These are phyloP conservation scores for Phytophthora palmivora DNA, from an alignment of 352 stramenopile genomes.

Conservation along the genomic window DNA sequence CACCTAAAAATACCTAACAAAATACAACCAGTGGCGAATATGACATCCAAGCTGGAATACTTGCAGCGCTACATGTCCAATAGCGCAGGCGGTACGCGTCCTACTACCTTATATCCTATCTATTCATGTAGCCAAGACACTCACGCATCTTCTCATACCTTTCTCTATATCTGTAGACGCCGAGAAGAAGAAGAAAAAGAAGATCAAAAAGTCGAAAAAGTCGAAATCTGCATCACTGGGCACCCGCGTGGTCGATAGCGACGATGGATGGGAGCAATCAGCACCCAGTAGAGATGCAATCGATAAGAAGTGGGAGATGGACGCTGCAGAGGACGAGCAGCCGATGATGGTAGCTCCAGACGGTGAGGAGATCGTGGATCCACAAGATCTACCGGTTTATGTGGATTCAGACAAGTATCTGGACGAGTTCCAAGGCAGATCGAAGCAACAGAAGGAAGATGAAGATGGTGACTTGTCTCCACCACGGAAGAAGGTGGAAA, in stretches of 20 bases:
- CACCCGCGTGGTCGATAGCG: conserved; percentile 64
- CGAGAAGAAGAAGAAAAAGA: conserved; percentile 63
- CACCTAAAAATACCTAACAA: conserved; percentile 14
- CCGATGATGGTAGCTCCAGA: conserved; percentile 51
- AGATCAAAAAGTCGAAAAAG: conserved; percentile 67
- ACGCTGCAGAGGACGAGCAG: conserved; percentile 54
- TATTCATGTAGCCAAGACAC: conserved; percentile 9
- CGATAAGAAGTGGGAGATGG: conserved; percentile 71
- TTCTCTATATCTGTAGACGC: conserved; percentile 17
- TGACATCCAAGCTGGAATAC: conserved; percentile 82
- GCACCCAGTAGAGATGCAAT: conserved; percentile 54
- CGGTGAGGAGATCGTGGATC: conserved; percentile 58
- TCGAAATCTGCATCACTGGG: conserved; percentile 18
- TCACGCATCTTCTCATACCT: conserved; percentile 2
- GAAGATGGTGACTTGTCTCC: conserved; percentile 56
- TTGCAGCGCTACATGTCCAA: conserved; percentile 78
- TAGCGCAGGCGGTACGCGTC: conserved; percentile 34
- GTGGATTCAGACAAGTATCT: conserved; percentile 76
- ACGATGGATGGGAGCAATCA: conserved; percentile 62
- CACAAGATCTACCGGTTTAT: conserved; percentile 74
- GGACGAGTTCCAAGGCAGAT: conserved; percentile 49
- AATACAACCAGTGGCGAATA: conserved; percentile 18
- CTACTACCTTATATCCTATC: background rate
- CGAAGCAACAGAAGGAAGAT: conserved; percentile 22
- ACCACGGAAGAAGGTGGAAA: conserved; percentile 42